phyloP scores from a whole-genome alignment of 306 rosid species.

The Dryas alaskensis region DNA sequence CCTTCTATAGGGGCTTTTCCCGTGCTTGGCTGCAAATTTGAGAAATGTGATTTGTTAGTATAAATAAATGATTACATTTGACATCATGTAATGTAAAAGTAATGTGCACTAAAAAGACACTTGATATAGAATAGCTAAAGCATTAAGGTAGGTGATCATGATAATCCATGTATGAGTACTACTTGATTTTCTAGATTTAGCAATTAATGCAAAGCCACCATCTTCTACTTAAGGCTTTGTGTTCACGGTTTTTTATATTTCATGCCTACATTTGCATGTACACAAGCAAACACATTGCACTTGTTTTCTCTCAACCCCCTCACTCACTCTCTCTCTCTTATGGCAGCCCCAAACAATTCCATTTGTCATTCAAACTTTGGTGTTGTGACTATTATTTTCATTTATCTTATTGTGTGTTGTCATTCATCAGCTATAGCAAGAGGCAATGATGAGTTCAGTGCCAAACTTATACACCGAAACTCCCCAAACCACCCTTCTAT shows the following conservation, averaged over 20 bases:
- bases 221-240: background rate
- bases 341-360: background rate
- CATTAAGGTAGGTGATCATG: background rate
- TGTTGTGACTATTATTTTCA: slow-evolving; percentile 11
- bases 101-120: too few species aligned
- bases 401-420: slow-evolving; percentile 21
- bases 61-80: too few species aligned
- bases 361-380: background rate
- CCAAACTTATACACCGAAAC: slow-evolving; percentile 32
- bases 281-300: too few species aligned
- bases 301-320: too few species aligned
- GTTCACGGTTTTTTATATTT: background rate
- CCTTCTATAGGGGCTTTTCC: too few species aligned
- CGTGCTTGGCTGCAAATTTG: too few species aligned
- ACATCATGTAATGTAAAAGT: too few species aligned
- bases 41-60: too few species aligned
- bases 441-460: slow-evolving; percentile 28
- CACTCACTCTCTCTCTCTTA: background rate
- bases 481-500: slow-evolving; percentile 31
- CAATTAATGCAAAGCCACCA: background rate
- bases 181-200: background rate
- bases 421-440: slow-evolving; percentile 17
- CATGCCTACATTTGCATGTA: background rate
- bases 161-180: background rate
- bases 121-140: too few species aligned